Percentiles rank a stretch among this genome's conserved stretches.
These are phyloP conservation scores for Heliocybe sulcata DNA, from an alignment of 1,284 basidiomycete species.

Conservation along the genomic window DNA sequence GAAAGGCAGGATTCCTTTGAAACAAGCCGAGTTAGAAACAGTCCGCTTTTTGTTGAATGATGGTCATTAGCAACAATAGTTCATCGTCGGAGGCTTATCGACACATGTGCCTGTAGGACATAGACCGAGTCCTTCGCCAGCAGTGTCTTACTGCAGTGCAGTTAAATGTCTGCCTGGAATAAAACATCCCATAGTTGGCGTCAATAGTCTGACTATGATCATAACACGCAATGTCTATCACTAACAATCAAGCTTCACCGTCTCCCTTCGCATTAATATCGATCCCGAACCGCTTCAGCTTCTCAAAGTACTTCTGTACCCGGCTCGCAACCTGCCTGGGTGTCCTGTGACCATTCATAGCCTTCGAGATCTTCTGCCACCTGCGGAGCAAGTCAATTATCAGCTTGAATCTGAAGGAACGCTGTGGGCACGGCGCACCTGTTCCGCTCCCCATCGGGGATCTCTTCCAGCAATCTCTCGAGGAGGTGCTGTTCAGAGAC, in stretches of 20 bases:
- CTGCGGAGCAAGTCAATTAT: conserved; percentile 25
- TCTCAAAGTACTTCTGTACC: conserved; percentile 81
- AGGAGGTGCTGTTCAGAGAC: conserved; percentile 67
- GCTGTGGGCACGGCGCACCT: conserved; percentile 33
- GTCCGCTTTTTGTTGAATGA: no score
- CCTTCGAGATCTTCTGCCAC: conserved; percentile 73
- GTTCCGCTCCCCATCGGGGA: conserved; percentile 70
- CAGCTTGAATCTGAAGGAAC: not conserved
- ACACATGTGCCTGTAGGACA: no score
- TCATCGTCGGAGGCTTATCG: no score
- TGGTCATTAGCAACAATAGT: no score
- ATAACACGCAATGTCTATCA: not conserved
- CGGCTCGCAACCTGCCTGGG: conserved; percentile 78
- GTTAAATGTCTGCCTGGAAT: no score
- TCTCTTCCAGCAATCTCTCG: conserved; percentile 63
- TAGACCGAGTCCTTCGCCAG: no score
- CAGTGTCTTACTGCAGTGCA: no score
- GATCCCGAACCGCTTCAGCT: conserved; percentile 66
- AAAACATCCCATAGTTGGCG: no score
- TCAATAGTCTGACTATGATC: no score
- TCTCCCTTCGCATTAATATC: conserved; percentile 17
- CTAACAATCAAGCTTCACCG: not conserved
- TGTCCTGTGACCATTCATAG: conserved; percentile 69
- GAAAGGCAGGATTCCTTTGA: no score
- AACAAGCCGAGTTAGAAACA: no score